Conservation (phyloP, 495 filamentous ascomycete species). For the Lasiosphaeris hirsuta region DNA sequence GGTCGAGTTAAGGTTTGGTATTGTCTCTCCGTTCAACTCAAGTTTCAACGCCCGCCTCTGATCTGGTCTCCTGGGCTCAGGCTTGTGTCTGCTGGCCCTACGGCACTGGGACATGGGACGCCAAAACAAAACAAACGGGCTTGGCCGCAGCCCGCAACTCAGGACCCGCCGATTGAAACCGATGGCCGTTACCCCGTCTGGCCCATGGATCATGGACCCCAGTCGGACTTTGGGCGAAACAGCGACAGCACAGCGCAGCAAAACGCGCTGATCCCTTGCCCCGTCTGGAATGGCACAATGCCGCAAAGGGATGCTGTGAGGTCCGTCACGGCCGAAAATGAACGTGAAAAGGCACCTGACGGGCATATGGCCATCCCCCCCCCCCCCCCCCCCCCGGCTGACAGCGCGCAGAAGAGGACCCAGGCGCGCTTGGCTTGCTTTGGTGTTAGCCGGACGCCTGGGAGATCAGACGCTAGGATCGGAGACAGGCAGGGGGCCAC, state of each 20-base stretch:
- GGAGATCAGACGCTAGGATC: conserved; percentile 31
- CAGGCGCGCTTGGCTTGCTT: too few species aligned
- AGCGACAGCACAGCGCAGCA: background rate
- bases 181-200: too few species aligned
- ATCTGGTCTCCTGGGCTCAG: background rate
- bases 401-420: background rate
- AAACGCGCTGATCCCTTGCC: background rate
- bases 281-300: background rate
- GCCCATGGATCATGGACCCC: background rate
- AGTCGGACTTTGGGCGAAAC: background rate
- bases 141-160: too few species aligned
- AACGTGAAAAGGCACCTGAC: background rate
- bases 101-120: background rate
- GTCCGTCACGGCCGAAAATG: background rate
- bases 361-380: conserved; percentile 2
- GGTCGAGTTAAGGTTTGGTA: conserved; percentile 17
- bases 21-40: conserved; percentile 3
- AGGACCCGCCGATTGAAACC: too few species aligned
- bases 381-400: too few species aligned
- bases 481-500: conserved; percentile 19
- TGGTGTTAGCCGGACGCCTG: background rate
- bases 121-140: too few species aligned
- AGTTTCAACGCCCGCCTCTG: conserved; percentile 5
- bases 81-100: background rate
- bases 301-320: background rate